Percentiles rank a stretch among this genome's conserved stretches.
Evolutionary conservation across 2,329 filamentous ascomycete species (phyloP).

Genomic region (Claviceps capensis): DNA sequence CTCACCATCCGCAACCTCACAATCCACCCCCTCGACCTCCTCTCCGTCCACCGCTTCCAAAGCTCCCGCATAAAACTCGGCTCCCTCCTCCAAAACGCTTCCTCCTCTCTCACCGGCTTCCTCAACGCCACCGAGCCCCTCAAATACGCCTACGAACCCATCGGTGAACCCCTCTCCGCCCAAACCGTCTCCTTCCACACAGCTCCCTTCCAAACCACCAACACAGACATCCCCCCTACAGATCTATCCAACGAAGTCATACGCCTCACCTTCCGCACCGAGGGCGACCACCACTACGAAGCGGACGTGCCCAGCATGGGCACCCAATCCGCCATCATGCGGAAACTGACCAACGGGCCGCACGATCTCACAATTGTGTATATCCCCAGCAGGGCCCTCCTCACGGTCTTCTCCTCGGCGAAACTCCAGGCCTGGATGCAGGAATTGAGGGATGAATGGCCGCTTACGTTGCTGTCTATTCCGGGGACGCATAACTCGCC

Average conservation of each 20-base stretch:
- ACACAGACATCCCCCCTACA: slow-evolving; percentile 41
- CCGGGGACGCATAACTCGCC: slow-evolving; percentile 94
- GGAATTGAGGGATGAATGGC: slow-evolving; percentile 54
- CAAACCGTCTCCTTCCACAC: slow-evolving; percentile 51
- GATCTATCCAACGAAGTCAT: slow-evolving; percentile 51
- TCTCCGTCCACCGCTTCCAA: slow-evolving; percentile 60
- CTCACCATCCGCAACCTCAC: slow-evolving; percentile 77
- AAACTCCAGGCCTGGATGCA: slow-evolving; percentile 69
- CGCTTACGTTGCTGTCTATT: slow-evolving; percentile 71
- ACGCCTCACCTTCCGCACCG: slow-evolving; percentile 59
- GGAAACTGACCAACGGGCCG: slow-evolving; percentile 34
- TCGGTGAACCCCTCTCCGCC: slow-evolving; percentile 45
- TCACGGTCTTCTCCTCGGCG: slow-evolving; percentile 57
- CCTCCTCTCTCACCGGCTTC: slow-evolving; percentile 27
- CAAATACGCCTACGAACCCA: slow-evolving; percentile 22
- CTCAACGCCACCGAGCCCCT: slow-evolving; percentile 27
- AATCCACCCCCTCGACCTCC: slow-evolving; percentile 56
- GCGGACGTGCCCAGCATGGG: slow-evolving; percentile 57
- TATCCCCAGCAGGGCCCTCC: slow-evolving; percentile 38
- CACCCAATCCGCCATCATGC: slow-evolving; percentile 45
- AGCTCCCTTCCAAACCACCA: slow-evolving; percentile 52
- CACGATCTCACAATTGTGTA: slow-evolving; percentile 54
- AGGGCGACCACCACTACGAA: slow-evolving; percentile 40
- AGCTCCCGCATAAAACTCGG: slow-evolving; percentile 27
- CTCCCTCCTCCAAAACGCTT: slow-evolving; percentile 32